Evolutionary conservation across 208 protist genomes (phyloP), one percentile per base, ranked within the genome.

Genomic region (Trypanosomatidae sp.): DNA sequence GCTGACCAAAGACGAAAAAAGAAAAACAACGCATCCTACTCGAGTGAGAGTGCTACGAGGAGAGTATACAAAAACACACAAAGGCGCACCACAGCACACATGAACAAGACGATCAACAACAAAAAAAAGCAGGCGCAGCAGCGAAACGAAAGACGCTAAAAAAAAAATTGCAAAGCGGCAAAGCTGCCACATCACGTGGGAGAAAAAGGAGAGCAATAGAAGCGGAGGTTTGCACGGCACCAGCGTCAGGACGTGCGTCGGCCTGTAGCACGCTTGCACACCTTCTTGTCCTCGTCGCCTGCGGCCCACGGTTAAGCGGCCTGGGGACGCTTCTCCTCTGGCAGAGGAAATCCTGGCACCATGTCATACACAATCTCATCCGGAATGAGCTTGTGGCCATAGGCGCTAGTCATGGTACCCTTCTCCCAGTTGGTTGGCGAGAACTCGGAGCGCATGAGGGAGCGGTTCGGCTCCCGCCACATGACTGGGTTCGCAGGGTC

Each of bases 381-480:
- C 13, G 86, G 82, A 60, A 97, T 94, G 73, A 90, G 74, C 89
- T 97, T 97, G 71, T 92, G 85, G 4, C 90, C 90, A 66, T 83
- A 91, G 17, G 88, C 87, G 80, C 88, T 95, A 28, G 92, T 97
- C 87, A 95, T 89, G 17, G 80, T 89, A 28, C 92, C 84, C 67
- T 90, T 88, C 81, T 97, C 92, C 87, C 88, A 97, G 74, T 95
- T 95, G 3, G 92, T 97, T 3, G 92, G 92, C 59, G 84, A 91
- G 79, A 95, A 95, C 83, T 95, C 89, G 22, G 90, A 77, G 47
- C 92, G 90, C 92, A 97, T 97, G 64, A 95, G 83, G n/a, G 90
- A 85, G 78, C 92, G 83, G 76, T 97, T 97, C 17, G 92, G 92
- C 75, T 97, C 87, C 44, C 83, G 82, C 89, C 90, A 94, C 90